Base-by-base conservation (phyloP, 352 stramenopile species). In the Phytophthora pisi region DNA sequence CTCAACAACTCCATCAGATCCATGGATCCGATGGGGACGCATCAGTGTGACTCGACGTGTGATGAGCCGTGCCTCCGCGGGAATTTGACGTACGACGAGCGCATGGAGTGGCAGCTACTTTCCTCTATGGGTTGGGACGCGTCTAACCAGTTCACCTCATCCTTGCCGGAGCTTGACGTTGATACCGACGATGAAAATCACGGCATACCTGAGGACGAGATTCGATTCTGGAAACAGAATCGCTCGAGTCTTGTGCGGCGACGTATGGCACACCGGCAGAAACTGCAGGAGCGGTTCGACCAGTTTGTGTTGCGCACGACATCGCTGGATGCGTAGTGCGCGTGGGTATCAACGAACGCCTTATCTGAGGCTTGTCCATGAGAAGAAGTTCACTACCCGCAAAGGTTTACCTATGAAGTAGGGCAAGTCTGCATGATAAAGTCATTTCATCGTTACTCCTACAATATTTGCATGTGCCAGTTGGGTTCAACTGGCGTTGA, bases 171-270 rank as follows among this genome's bases (percentile, higher is more conserved):
- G 49, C 75, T 89, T 28, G 84, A 94, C 55, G 82, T 79, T 16
- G 83, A 92, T 52, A 88, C 80, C 47, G 86, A 94, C 57, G 86
- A 93, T 46, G 85, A 92, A 45, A 84, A 93, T 43, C 75, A 91
- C 28, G 83, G 85, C 30, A 96, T 96, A 54, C 85, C 88, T 0
- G 85, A 94, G 73, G 83, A 92, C 56, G 88, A 96, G 57, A 93
- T 96, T 57, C 81, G 81, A 47, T 92, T 91, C 40, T 96, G 88
- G 88, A 92, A 96, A 70, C 80, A 89, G 50, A 96, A 96, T 66
- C 84, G 78, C 49, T 81, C 84, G 10, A 84, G 65, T 55, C 78
- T 96, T 40, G 86, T 90, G 58, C 77, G 83, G 36, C 90, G 90
- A 72, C 84, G 88, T 30, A 75, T 90, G 61, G 88, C 82, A 8